Conservation (phyloP, 371 early-diverging fungal species). For the Capillidium heterosporum region DNA sequence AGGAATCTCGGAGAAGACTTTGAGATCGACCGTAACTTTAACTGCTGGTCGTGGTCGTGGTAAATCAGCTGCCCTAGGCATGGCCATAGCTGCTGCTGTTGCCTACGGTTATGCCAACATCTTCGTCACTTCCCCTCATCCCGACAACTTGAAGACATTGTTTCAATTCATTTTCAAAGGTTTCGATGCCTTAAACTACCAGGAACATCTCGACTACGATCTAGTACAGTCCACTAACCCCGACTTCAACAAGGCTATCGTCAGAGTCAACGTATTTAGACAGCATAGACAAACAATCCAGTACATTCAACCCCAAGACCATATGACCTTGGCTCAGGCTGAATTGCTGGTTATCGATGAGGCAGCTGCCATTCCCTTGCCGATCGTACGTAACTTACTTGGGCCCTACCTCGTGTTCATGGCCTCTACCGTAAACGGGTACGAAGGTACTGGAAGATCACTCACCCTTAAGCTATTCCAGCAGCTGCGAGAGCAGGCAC, state of each 20-base stretch:
- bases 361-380: conserved; percentile 97
- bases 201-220: conserved; percentile 96
- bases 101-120: conserved; percentile 97
- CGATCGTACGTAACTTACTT: conserved; percentile 75
- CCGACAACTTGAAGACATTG: conserved; percentile 94
- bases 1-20: conserved; percentile 80
- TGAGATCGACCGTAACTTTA: conserved; percentile 79
- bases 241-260: conserved; percentile 85
- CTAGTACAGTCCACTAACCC: conserved; percentile 89
- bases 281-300: conserved; percentile 97
- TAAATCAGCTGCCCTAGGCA: conserved; percentile 96
- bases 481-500: conserved; percentile 79
- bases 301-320: conserved; percentile 92
- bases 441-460: conserved; percentile 99
- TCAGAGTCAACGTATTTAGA: conserved; percentile 85
- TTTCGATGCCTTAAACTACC: conserved; percentile 91
- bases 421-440: conserved; percentile 98
- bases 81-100: conserved; percentile 91
- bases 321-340: conserved; percentile 80
- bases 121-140: conserved; percentile 94
- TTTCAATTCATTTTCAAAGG: conserved; percentile 96
- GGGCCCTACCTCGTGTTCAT: conserved; percentile 94
- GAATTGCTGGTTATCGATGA: conserved; percentile 98
- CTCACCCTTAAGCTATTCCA: conserved; percentile 89
- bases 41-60: conserved; percentile 98